phyloP scores from a whole-genome alignment of 805 yeast species.

The Candida glaebosa region DNA sequence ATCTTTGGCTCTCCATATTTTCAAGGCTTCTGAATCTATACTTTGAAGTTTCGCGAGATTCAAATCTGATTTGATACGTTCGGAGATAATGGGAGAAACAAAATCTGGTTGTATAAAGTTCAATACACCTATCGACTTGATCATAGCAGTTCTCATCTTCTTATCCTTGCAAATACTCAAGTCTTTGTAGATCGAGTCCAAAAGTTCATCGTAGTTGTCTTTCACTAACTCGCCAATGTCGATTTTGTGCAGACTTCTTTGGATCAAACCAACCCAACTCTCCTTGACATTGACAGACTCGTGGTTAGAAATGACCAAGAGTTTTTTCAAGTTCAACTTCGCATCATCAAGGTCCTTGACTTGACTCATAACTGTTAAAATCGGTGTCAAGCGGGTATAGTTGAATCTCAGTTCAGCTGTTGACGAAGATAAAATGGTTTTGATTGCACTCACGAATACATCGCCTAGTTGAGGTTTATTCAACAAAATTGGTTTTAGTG shows the following conservation, averaged over 20 bases:
- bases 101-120: conserved; percentile 59
- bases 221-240: conserved; percentile 64
- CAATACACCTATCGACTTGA: conserved; percentile 44
- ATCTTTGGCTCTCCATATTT: conserved; percentile 66
- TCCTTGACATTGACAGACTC: conserved; percentile 29
- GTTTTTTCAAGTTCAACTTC: conserved; percentile 16
- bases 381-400: conserved; percentile 19
- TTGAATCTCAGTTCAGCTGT: background rate
- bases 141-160: conserved; percentile 48
- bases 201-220: conserved; percentile 18
- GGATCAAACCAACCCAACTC: conserved; percentile 78
- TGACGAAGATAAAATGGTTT: conserved; percentile 13
- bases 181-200: conserved; percentile 15
- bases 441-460: conserved; percentile 43
- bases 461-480: conserved; percentile 29
- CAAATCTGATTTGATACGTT: conserved; percentile 43
- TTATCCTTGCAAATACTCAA: conserved; percentile 16
- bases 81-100: conserved; percentile 49
- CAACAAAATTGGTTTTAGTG: conserved; percentile 28
- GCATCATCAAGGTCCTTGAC: conserved; percentile 13
- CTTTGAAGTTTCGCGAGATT: conserved; percentile 27
- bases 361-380: conserved; percentile 25
- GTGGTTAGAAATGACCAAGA: conserved; percentile 29
- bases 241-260: conserved; percentile 41
- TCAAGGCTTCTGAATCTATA: conserved; percentile 48